Evolutionary conservation across 495 filamentous ascomycete genomes (phyloP), one percentile per base, ranked within the genome.

Genomic region (Aspergillus campestris): DNA sequence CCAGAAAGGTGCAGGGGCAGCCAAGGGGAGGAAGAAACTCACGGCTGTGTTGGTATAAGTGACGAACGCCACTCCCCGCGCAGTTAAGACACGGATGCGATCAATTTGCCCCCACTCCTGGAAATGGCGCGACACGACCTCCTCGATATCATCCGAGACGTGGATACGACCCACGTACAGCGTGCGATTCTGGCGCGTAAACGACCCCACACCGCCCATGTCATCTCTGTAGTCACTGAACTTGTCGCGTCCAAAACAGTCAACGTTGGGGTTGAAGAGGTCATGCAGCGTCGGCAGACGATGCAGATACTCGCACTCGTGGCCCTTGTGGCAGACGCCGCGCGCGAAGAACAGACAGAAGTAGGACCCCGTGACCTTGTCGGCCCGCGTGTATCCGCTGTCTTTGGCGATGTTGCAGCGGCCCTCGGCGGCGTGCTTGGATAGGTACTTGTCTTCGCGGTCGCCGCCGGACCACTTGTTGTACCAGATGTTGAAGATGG

Each of bases 381-480:
- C 94, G 8, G 87, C 92, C 47, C 80, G 77, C 7, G 92, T 98
- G 59, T 94, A 97, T 10, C 92, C 92, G 8, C 75, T 79, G 60
- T 98, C 92, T 32, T 69, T 75, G 3, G 80, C 79, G 28, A 97
- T 71, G 58, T 88, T 89, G 69, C 89, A 95, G 30, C 94, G 82
- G 5, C 77, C 76, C 29, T 80, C 73, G 0, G 92, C 90, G 40
- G 79, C 77, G 31, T 72, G 73, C 57, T 95, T 84, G 12, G 82
- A 82, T 5, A 86, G 77, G 53, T 92, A 89, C 47, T 85, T 84
- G 70, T 95, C 90, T 54, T 95, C 91, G 34, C 90, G 82, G 62
- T 98, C 90, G 46, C 94, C 91, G 40, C 91, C 92, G 6, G 79
- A 80, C 89, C 89, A 95, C 64, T 94, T 95, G 67, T 92, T 94